phyloP scores from a whole-genome alignment of 768 basidiomycete species.

The Neoboletus brunneissimus region DNA sequence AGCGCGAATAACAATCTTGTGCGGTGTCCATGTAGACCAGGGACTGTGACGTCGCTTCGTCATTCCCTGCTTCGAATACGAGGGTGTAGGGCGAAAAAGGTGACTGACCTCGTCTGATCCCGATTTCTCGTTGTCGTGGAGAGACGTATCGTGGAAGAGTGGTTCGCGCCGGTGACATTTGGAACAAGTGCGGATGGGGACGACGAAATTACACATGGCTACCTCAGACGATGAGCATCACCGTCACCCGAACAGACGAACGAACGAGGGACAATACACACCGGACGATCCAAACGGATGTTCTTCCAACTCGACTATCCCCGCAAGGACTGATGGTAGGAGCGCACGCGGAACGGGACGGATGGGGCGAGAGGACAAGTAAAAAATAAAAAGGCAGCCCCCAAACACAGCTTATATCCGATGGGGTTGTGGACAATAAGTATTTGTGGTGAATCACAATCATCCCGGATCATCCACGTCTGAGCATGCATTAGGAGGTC shows the following conservation, averaged over 20 bases:
- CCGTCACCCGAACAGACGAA: not conserved
- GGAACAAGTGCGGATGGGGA: slow-evolving; percentile 32
- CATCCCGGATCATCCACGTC: slow-evolving; percentile 2
- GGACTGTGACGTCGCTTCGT: slow-evolving; percentile 4
- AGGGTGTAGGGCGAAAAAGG: not conserved
- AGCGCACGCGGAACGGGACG: not conserved
- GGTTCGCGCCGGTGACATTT: slow-evolving; percentile 27
- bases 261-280: not conserved
- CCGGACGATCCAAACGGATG: not conserved
- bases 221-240: not conserved
- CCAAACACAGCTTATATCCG: slow-evolving; percentile 10
- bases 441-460: slow-evolving; percentile 8
- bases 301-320: not conserved
- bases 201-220: slow-evolving; percentile 31
- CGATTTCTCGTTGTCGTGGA: slow-evolving; percentile 18
- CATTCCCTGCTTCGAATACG: not conserved
- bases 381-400: not conserved
- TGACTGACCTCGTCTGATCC: slow-evolving; percentile 18
- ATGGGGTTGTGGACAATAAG: not conserved
- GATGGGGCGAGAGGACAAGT: not conserved
- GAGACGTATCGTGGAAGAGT: slow-evolving; percentile 21
- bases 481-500: slow-evolving; percentile 8
- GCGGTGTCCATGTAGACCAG: slow-evolving; percentile 29
- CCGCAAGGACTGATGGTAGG: not conserved
- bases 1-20: slow-evolving; percentile 32